These are phyloP conservation scores for Starmera quercuum DNA, from an alignment of 805 yeast species.

Conservation along the genomic window DNA sequence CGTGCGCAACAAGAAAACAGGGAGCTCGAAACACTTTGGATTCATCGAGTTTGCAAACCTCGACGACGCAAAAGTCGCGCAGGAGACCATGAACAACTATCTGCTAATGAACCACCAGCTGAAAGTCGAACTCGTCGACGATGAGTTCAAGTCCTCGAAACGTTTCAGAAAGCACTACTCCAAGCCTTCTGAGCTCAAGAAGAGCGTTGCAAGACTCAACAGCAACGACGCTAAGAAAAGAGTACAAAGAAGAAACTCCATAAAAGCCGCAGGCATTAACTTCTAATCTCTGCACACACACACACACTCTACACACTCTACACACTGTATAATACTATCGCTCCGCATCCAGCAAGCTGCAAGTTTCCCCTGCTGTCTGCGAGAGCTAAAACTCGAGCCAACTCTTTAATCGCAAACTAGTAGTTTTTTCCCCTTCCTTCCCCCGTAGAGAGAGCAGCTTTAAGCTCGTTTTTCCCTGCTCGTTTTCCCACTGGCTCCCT, in stretches of 20 bases:
- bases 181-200: slow-evolving; percentile 22
- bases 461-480: too few species aligned
- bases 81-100: slow-evolving; percentile 94
- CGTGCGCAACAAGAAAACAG: slow-evolving; percentile 85
- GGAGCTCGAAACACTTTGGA: slow-evolving; percentile 86
- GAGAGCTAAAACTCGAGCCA: too few species aligned
- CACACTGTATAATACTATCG: too few species aligned
- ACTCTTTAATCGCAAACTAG: too few species aligned
- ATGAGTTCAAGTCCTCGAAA: slow-evolving; percentile 31
- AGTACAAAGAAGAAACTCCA: slow-evolving; percentile 22
- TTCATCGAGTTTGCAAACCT: slow-evolving; percentile 72
- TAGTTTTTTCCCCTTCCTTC: too few species aligned
- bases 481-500: too few species aligned
- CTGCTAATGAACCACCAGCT: slow-evolving; percentile 81
- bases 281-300: too few species aligned
- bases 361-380: too few species aligned
- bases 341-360: too few species aligned
- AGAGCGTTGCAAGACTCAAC: slow-evolving; percentile 23
- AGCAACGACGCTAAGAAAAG: slow-evolving; percentile 23
- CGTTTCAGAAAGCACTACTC: slow-evolving; percentile 27
- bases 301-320: too few species aligned
- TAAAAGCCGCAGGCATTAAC: slow-evolving; percentile 28
- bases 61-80: slow-evolving; percentile 81
- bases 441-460: too few species aligned
- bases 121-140: slow-evolving; percentile 55